Evolutionary conservation across 768 basidiomycete species (phyloP).

Genomic region (Boletus edulis): DNA sequence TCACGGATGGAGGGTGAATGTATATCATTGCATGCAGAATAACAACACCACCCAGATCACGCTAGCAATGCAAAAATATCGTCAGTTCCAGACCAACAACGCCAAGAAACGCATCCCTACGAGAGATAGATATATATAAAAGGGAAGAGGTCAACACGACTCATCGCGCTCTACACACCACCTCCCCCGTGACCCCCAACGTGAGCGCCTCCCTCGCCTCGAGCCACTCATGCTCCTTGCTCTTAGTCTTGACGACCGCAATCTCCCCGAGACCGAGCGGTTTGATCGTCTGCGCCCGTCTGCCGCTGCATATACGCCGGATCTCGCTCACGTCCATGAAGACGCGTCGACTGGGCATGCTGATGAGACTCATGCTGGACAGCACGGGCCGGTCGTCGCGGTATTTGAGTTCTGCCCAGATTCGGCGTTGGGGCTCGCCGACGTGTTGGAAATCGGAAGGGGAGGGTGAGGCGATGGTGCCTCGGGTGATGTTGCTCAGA

Average conservation of each 20-base stretch:
- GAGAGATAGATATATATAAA: background rate
- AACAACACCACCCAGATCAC: too few relatives aligned
- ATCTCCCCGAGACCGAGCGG: constrained; percentile 93
- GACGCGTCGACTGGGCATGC: constrained; percentile 78
- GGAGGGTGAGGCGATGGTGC: constrained; percentile 61
- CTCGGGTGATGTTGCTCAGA: constrained; percentile 78
- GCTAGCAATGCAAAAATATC: too few relatives aligned
- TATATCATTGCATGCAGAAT: too few relatives aligned
- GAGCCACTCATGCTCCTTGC: constrained; percentile 76
- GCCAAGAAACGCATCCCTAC: background rate
- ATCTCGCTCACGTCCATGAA: constrained; percentile 76
- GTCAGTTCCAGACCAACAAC: too few relatives aligned
- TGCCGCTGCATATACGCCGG: constrained; percentile 73
- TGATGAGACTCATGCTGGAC: constrained; percentile 73
- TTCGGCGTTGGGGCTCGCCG: constrained; percentile 65
- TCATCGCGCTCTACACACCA: constrained; percentile 76
- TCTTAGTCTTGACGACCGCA: constrained; percentile 74
- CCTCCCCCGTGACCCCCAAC: constrained; percentile 77
- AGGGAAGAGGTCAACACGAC: background rate
- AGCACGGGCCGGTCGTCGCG: constrained; percentile 87
- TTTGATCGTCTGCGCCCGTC: constrained; percentile 74
- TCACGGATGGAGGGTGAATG: too few relatives aligned
- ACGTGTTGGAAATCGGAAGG: constrained; percentile 61
- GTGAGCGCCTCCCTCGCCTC: constrained; percentile 91
- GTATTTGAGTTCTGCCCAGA: constrained; percentile 96